Conservation (phyloP, 129 eudicot species). For the Pseudognaphalium luteoalbum region DNA sequence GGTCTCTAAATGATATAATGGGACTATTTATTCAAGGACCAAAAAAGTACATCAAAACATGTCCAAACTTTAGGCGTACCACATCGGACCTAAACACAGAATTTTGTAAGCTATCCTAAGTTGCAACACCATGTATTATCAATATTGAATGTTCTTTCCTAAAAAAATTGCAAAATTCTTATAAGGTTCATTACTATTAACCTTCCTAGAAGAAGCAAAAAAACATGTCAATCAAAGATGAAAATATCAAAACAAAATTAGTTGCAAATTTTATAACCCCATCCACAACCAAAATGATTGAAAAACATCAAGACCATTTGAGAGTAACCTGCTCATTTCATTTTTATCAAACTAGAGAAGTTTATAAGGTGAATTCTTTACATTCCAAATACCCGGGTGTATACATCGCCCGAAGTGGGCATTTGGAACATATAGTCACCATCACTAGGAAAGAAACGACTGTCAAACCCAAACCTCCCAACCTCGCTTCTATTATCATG, state of each 20-base stretch:
- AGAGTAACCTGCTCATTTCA: conserved; percentile 28
- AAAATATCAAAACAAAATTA: conserved; percentile 12
- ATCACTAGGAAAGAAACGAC: conserved; percentile 53
- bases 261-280: background rate
- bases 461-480: conserved; percentile 50
- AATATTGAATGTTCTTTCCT: background rate
- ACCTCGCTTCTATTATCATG: conserved; percentile 44
- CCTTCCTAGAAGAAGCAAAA: background rate
- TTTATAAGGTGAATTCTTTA: conserved; percentile 28
- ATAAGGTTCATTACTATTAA: background rate
- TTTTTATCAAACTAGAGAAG: conserved; percentile 26
- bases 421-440: conserved; percentile 58
- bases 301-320: background rate
- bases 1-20: background rate
- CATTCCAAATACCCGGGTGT: conserved; percentile 71
- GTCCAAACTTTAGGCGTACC: too few relatives aligned
- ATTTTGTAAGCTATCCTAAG: too few relatives aligned
- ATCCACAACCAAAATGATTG: conserved; percentile 18
- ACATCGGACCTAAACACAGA: too few relatives aligned
- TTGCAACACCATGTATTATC: too few relatives aligned
- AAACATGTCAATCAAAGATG: background rate
- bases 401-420: conserved; percentile 69
- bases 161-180: background rate
- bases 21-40: background rate
- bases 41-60: too few relatives aligned